Evolutionary conservation across 176 grass and related monocot species (phyloP), one percentile per base, ranked within the genome.

Genomic region (Luzula sylvatica): DNA sequence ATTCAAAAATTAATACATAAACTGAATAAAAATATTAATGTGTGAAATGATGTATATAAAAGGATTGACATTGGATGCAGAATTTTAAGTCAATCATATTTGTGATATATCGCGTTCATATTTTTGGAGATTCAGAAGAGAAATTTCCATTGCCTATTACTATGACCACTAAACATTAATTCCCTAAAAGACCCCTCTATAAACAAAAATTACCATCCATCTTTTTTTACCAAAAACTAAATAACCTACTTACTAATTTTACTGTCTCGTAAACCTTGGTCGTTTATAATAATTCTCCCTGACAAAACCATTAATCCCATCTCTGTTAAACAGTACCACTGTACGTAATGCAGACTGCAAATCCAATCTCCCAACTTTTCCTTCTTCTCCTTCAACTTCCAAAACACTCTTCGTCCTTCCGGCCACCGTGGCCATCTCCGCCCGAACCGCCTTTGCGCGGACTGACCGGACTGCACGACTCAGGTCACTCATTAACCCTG

Each of bases 401-500:
- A 98, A 75, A 23, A 83, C 54, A 61, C 85, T 98, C 55, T 74
- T 54, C 0, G 78, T 90, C 29, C 92, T 65, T 4, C 92, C 85
- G 1, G 75, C 92, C 8, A 98, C 68, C 23, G 92, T 90, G 25
- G 82, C 75, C 25, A 90, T 90, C 85, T 98, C 85, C 0, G 72
- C 92, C 7, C 81, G 78, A 2, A 98, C 85, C 18, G 92, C 81
- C 68, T 60, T 66, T 11, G 85, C 86, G 48, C 78, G 54, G 9
- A 79, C 92, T 4, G 92, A 90, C 29, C 75, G 70, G 50, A 83
- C 78, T 30, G 92, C 92, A 46, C 71, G 58, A 12, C 61, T 71
- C 50, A 98, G 75, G 67, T 98, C 92, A 9, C 78, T 71, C 92
- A 98, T 90, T 53, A 98, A 57, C 0, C 78, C 85, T 3, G 81